Evolutionary conservation across 1,139 yeast species (phyloP).

Genomic region (Ogataea hybrid): DNA sequence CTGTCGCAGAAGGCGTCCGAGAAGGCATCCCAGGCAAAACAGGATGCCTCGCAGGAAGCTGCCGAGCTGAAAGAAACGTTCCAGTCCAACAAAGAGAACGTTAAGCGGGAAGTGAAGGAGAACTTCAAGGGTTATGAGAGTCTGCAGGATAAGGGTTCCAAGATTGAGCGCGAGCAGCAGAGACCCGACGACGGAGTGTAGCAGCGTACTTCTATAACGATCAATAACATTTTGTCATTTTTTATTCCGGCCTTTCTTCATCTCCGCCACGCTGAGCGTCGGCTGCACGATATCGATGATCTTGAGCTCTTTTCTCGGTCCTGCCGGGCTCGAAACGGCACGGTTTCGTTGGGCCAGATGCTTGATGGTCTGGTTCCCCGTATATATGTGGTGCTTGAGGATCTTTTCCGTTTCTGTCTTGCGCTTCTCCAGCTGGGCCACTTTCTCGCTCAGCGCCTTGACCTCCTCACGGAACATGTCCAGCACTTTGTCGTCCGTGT

Average conservation of each 20-base stretch:
- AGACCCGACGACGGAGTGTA: constrained; percentile 15
- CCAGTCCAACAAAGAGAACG: constrained; percentile 5
- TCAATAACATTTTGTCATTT: neutral
- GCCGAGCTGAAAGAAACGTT: constrained; percentile 9
- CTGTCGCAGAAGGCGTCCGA: constrained; percentile 7
- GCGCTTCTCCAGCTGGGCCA: constrained; percentile 19
- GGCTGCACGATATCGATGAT: constrained; percentile 23
- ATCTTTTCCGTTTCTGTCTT: constrained; percentile 21
- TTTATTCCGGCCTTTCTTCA: neutral
- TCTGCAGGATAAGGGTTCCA: constrained; percentile 14
- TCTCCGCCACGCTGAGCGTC: constrained; percentile 11
- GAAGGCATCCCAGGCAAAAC: constrained; percentile 10
- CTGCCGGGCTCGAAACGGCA: neutral
- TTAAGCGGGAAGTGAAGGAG: constrained; percentile 5
- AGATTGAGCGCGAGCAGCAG: constrained; percentile 11
- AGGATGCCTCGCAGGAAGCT: constrained; percentile 11
- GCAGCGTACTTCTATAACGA: neutral
- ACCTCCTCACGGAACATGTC: constrained; percentile 28
- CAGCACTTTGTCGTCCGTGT: constrained; percentile 27
- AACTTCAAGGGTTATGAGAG: constrained; percentile 11
- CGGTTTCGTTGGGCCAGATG: constrained; percentile 4
- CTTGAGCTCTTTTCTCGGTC: constrained; percentile 8
- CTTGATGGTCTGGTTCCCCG: constrained; percentile 27
- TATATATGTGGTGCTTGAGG: constrained; percentile 20
- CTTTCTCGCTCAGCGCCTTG: constrained; percentile 19